Percentiles rank a stretch among this genome's conserved stretches.
Evolutionary conservation across 148 eudicot species (phyloP).

Genomic region (Heliamphora exappendiculata): DNA sequence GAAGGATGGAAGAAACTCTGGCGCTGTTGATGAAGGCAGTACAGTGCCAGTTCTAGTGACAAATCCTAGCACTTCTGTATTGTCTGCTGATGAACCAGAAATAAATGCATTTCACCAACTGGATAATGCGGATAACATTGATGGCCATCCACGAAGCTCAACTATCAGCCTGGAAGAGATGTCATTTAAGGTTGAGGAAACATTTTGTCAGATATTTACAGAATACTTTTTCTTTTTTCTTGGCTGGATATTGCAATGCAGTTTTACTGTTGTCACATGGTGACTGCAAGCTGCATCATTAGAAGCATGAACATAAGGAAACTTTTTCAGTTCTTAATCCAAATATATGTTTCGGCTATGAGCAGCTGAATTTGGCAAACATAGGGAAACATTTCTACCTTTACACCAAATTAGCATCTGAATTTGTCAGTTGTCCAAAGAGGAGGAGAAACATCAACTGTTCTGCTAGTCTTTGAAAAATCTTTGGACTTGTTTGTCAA

Average conservation of each 20-base stretch:
- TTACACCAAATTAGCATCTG: neutral
- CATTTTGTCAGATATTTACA: constrained; percentile 1
- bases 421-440: neutral
- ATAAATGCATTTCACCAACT: constrained; percentile 22
- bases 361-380: neutral
- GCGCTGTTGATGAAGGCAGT: constrained; percentile 24
- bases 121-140: constrained; percentile 26
- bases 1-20: constrained; percentile 31
- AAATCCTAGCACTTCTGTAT: constrained; percentile 18
- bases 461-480: neutral
- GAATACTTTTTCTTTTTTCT: neutral
- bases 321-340: neutral
- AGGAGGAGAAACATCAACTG: neutral
- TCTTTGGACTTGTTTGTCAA: neutral
- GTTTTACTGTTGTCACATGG: constrained; percentile 2
- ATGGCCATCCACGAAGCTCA: constrained; percentile 24
- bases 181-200: constrained; percentile 51
- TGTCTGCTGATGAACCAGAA: constrained; percentile 28
- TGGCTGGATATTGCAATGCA: neutral
- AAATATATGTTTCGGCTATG: neutral
- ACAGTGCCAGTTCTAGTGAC: constrained; percentile 24
- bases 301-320: neutral
- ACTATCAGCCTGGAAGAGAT: constrained; percentile 40
- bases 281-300: neutral
- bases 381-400: too few species aligned